A percentile compares a stretch with the other conserved stretches of the same genome.
phyloP scores from a whole-genome alignment of 2,329 filamentous ascomycete species.

The Aspergillus pseudotamarii region DNA sequence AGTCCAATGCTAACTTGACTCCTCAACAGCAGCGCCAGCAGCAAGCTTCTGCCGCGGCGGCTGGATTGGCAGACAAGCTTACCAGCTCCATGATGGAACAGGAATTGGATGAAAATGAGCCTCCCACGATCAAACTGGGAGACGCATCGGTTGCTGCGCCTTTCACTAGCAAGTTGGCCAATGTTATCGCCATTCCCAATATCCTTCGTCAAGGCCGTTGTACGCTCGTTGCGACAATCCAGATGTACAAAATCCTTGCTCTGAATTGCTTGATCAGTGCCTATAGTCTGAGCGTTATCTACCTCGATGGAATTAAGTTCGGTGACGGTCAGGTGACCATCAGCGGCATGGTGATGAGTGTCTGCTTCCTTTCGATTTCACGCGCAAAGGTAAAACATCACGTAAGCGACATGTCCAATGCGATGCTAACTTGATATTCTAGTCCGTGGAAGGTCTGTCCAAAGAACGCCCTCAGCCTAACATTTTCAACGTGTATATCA shows the following conservation, averaged over 20 bases:
- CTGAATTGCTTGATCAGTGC: conserved; percentile 97
- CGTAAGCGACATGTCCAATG: not conserved
- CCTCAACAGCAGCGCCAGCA: conserved; percentile 55
- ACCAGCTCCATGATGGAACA: conserved; percentile 85
- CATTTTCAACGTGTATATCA: conserved; percentile 99
- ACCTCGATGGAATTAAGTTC: conserved; percentile 98
- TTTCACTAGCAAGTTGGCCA: conserved; percentile 95
- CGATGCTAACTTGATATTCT: conserved; percentile 18
- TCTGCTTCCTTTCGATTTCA: conserved; percentile 98
- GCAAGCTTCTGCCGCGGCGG: conserved; percentile 69
- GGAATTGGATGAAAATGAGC: conserved; percentile 85
- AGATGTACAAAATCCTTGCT: conserved; percentile 99
- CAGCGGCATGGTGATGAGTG: conserved; percentile 99
- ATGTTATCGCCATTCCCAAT: conserved; percentile 95
- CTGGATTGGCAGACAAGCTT: conserved; percentile 81
- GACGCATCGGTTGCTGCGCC: conserved; percentile 96
- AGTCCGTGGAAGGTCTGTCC: conserved; percentile 89
- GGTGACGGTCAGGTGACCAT: conserved; percentile 98
- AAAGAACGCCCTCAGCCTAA: conserved; percentile 98
- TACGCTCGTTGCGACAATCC: conserved; percentile 95
- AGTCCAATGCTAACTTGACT: conserved; percentile 53
- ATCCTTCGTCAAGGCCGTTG: conserved; percentile 97
- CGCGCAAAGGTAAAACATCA: conserved; percentile 69
- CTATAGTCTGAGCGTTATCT: conserved; percentile 94
- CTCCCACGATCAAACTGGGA: conserved; percentile 93